Percentiles rank a stretch among this genome's conserved stretches.
Evolutionary conservation across 1,284 basidiomycete species (phyloP).

Genomic region (Pascua guehoae): DNA sequence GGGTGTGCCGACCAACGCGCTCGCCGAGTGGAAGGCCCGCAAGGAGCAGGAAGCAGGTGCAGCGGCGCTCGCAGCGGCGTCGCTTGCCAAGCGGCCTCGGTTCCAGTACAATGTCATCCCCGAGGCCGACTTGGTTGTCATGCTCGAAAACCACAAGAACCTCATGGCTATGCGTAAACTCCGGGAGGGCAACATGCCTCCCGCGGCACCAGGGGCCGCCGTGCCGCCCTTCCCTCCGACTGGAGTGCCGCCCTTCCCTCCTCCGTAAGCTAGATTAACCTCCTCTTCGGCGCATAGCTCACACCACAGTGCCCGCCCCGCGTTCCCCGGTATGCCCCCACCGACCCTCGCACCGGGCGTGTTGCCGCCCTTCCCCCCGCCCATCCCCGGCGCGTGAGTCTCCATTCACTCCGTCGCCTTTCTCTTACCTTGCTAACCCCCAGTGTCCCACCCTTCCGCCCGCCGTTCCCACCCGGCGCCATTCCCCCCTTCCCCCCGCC

Average conservation of each 20-base stretch:
- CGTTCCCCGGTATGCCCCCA: slow-evolving; percentile 29
- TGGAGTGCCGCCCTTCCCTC: slow-evolving; percentile 47
- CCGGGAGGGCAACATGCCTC: too few species aligned
- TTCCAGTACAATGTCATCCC: slow-evolving; percentile 75
- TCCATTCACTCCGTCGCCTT: too few species aligned
- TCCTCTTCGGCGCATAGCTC: slow-evolving; percentile 38
- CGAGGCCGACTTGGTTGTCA: slow-evolving; percentile 77
- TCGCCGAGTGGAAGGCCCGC: slow-evolving; percentile 89
- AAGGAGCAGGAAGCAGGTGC: slow-evolving; percentile 84
- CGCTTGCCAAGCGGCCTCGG: slow-evolving; percentile 69
- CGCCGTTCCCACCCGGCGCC: slow-evolving; percentile 28
- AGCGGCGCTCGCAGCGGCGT: slow-evolving; percentile 71
- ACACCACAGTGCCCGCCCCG: slow-evolving; percentile 21
- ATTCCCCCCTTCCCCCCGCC: slow-evolving; percentile 35
- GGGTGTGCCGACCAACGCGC: slow-evolving; percentile 88
- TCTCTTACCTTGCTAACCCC: not conserved
- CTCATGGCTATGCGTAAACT: slow-evolving; percentile 72
- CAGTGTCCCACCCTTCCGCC: slow-evolving; percentile 3
- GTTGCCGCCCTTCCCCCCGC: slow-evolving; percentile 22
- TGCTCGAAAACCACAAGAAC: slow-evolving; percentile 84
- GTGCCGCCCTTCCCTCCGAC: slow-evolving; percentile 59
- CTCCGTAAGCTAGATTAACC: slow-evolving; percentile 14
- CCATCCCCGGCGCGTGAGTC: too few species aligned
- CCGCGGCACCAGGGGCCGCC: slow-evolving; percentile 8
- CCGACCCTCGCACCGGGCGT: slow-evolving; percentile 39